These are phyloP conservation scores for Nymphaea thermarum DNA, from an alignment of 164 flowering plant genomes.

Conservation along the genomic window DNA sequence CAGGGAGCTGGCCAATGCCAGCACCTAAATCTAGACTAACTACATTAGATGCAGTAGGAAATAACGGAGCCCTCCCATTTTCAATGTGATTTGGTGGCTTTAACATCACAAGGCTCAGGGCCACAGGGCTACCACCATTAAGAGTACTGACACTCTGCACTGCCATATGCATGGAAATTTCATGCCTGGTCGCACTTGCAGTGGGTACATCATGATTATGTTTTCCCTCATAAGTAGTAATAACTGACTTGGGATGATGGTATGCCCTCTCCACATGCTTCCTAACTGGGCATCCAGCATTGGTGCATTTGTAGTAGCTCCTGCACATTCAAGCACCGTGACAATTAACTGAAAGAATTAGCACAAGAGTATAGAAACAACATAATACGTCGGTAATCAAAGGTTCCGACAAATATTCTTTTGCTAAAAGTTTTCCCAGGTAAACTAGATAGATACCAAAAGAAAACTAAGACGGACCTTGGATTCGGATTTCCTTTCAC, in stretches of 20 bases:
- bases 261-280: conserved; percentile 96
- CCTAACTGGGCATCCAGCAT: conserved; percentile 82
- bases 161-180: conserved; percentile 24
- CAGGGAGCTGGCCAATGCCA: conserved; percentile 44
- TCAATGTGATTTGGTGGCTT: conserved; percentile 1
- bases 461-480: conserved; percentile 11
- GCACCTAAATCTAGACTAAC: conserved; percentile 87
- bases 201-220: conserved; percentile 94
- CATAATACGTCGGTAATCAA: not conserved
- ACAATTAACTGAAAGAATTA: not conserved
- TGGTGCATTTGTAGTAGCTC: conserved; percentile 95
- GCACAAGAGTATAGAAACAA: not conserved
- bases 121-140: conserved; percentile 4
- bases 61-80: not conserved
- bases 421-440: not conserved
- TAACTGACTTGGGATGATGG: conserved; percentile 92
- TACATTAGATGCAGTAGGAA: conserved; percentile 20
- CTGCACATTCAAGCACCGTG: conserved; percentile 21
- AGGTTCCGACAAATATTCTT: not conserved
- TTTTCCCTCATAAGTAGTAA: conserved; percentile 91
- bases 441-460: not conserved
- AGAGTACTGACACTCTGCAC: not conserved
- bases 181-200: conserved; percentile 49
- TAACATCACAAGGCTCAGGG: conserved; percentile 22
- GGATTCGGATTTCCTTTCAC: conserved; percentile 32